A percentile compares a stretch with the other conserved stretches of the same genome.
Conservation (phyloP, 2,329 filamentous ascomycete genomes). For the Huntiella moniliformis region DNA sequence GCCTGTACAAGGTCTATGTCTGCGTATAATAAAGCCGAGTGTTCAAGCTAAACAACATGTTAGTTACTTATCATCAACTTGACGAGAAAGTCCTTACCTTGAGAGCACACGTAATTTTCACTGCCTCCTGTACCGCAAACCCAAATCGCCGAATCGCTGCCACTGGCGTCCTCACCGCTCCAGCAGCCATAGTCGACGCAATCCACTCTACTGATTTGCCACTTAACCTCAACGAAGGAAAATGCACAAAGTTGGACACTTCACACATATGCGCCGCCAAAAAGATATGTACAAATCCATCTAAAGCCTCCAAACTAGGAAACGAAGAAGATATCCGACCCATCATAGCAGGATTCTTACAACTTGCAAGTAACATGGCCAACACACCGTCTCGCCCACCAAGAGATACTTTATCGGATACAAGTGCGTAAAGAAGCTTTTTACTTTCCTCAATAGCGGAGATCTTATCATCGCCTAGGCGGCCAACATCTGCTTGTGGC, state of each 20-base stretch:
- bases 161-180: constrained; percentile 39
- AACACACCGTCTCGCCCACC: constrained; percentile 42
- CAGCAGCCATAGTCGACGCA: constrained; percentile 39
- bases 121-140: constrained; percentile 32
- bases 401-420: constrained; percentile 26
- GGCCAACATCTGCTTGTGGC: constrained; percentile 20
- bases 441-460: constrained; percentile 22
- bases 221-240: constrained; percentile 37
- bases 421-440: constrained; percentile 22
- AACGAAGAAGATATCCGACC: constrained; percentile 40
- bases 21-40: constrained; percentile 27
- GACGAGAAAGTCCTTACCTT: constrained; percentile 15
- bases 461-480: constrained; percentile 2
- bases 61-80: neutral
- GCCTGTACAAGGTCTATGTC: constrained; percentile 31
- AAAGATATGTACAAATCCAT: constrained; percentile 42
- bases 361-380: constrained; percentile 42
- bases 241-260: constrained; percentile 42
- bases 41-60: constrained; percentile 25
- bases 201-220: constrained; percentile 39
- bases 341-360: constrained; percentile 29
- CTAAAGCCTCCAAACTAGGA: constrained; percentile 39
- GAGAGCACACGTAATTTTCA: constrained; percentile 19
- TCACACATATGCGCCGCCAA: constrained; percentile 36
- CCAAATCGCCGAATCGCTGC: constrained; percentile 42